Evolutionary conservation across 2,329 filamentous ascomycete genomes (phyloP).

Genomic region (Rutstroemia sp.): DNA sequence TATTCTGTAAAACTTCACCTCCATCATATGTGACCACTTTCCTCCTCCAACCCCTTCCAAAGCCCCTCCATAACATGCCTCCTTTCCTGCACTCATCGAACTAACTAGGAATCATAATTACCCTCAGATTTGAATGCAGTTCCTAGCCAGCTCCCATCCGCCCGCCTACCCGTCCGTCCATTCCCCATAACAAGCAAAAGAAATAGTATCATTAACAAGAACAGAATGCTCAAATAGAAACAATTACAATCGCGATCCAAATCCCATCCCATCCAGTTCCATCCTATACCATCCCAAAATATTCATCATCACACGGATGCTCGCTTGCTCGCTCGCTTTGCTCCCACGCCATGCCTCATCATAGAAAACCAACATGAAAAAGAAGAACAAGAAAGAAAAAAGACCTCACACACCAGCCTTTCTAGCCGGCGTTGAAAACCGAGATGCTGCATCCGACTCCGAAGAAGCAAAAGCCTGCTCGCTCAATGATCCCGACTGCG

Average conservation of each 20-base stretch:
- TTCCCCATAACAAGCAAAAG: neutral
- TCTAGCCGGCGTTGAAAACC: conserved; percentile 1
- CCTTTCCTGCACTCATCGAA: neutral
- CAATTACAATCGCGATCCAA: too few species aligned
- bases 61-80: neutral
- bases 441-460: conserved; percentile 9
- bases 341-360: neutral
- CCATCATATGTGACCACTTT: neutral
- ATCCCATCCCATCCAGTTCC: too few species aligned
- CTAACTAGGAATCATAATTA: neutral
- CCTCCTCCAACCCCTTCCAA: too few species aligned
- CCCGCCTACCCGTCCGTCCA: neutral
- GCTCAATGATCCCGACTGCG: conserved; percentile 17
- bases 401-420: neutral
- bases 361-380: neutral
- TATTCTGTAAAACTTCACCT: neutral
- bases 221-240: neutral
- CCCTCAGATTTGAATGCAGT: neutral
- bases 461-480: conserved; percentile 8
- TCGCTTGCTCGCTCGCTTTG: neutral
- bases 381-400: neutral
- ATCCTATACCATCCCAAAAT: neutral
- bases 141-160: neutral
- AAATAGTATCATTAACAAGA: too few species aligned
- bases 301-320: neutral